phyloP scores from a whole-genome alignment of 2,329 filamentous ascomycete species.

The Dactylellina sp. region DNA sequence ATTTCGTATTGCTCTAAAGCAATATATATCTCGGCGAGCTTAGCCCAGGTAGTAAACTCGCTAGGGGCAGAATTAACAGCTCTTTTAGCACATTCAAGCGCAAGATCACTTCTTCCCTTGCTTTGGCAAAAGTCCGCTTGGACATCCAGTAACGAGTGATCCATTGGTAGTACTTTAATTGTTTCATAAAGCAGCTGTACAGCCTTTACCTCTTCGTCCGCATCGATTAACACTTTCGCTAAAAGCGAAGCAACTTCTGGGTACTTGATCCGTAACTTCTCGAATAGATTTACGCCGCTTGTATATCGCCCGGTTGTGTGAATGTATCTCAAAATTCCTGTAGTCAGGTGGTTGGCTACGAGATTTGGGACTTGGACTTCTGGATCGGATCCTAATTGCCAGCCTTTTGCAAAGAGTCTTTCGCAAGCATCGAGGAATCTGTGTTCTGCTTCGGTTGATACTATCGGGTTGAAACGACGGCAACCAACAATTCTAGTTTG shows the following conservation, averaged over 20 bases:
- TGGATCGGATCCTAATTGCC: slow-evolving; percentile 95
- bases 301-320: slow-evolving; percentile 93
- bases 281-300: slow-evolving; percentile 96
- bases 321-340: slow-evolving; percentile 94
- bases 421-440: slow-evolving; percentile 95
- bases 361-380: slow-evolving; percentile 97
- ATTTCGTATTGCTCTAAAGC: slow-evolving; percentile 93
- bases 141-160: slow-evolving; percentile 94
- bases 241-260: slow-evolving; percentile 93
- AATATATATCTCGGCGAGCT: slow-evolving; percentile 92
- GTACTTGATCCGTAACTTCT: slow-evolving; percentile 90
- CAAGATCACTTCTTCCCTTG: slow-evolving; percentile 88
- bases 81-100: slow-evolving; percentile 90
- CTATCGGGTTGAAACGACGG: slow-evolving; percentile 94
- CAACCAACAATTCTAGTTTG: slow-evolving; percentile 99
- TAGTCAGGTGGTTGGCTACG: slow-evolving; percentile 86
- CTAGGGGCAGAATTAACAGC: slow-evolving; percentile 95
- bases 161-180: slow-evolving; percentile 92
- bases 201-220: slow-evolving; percentile 96
- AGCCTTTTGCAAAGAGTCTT: slow-evolving; percentile 92
- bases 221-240: slow-evolving; percentile 90
- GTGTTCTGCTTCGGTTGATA: slow-evolving; percentile 97
- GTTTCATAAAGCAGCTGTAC: slow-evolving; percentile 88
- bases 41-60: slow-evolving; percentile 96
- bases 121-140: slow-evolving; percentile 91